Evolutionary conservation across 352 stramenopile species (phyloP), one percentile per base, ranked within the genome.

Genomic region (Phytophthora cryptogea): DNA sequence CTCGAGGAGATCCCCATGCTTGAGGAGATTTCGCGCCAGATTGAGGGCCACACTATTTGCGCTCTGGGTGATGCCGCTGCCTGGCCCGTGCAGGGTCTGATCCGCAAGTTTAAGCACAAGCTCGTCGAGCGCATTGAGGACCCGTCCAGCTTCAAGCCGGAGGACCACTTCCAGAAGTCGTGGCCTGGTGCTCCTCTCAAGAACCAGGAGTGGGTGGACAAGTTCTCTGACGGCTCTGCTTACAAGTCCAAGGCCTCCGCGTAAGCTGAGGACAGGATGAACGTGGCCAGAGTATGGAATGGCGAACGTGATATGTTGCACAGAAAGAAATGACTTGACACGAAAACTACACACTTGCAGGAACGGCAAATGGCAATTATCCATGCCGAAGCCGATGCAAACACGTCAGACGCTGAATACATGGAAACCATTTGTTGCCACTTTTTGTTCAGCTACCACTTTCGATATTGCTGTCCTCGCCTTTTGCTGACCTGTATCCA

Each of bases 21-120:
- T 7, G 97, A 99, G 81, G 97, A 99, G 68, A 98, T 99, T 63
- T 98, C 96, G 53, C 88, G 97, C 60, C 95, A 99, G 75, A 99
- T 99, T 58, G 97, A 99, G 78, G 97, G 97, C 50, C 97, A 99
- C 82, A 99, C 98, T 28, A 99, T 99, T 77, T 99, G 98, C 80
- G 98, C 97, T 27, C 74, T 99, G 10, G 98, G 97, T 54, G 98
- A 99, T 72, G 98, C 98, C 23, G 98, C 98, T 17, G 97, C 97
- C 20, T 99, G 97, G 98, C 98, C 98, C n/a, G 95, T 99, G 36
- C 97, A 99, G 79, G 97, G 98, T 64, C 78, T 99, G 48, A 97
- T 99, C 66, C 83, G 96, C 66, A 97, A 98, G 77, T 99, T 99
- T 78, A 97, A 98, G 78, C 93, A 98, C 76, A 97, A 99, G 74